These are phyloP conservation scores for Septoria petroselini DNA, from an alignment of 2,329 filamentous ascomycete species.

Conservation along the genomic window DNA sequence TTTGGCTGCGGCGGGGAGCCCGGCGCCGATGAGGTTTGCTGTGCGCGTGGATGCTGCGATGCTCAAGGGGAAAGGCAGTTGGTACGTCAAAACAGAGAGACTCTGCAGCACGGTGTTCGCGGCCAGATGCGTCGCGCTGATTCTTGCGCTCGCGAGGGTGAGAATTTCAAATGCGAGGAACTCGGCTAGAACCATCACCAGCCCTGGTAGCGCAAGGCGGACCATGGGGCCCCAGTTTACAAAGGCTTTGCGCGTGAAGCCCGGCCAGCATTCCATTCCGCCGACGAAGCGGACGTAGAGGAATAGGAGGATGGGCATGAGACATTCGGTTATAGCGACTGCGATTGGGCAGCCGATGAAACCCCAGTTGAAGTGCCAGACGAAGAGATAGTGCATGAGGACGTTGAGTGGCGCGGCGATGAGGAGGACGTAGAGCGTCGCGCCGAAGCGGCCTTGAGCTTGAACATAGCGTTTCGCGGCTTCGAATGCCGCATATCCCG, in stretches of 20 bases:
- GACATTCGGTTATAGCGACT: slow-evolving; percentile 69
- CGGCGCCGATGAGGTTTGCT: slow-evolving; percentile 87
- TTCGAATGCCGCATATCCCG: slow-evolving; percentile 74
- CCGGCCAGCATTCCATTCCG: slow-evolving; percentile 76
- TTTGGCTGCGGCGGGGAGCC: slow-evolving; percentile 74
- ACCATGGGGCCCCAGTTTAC: slow-evolving; percentile 82
- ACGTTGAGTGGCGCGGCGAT: slow-evolving; percentile 80
- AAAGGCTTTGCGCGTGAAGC: slow-evolving; percentile 67
- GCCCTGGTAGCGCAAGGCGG: slow-evolving; percentile 77
- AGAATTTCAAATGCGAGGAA: slow-evolving; percentile 83
- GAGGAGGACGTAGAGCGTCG: slow-evolving; percentile 77
- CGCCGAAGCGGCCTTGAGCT: slow-evolving; percentile 80
- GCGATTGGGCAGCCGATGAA: slow-evolving; percentile 80
- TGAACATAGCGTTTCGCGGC: slow-evolving; percentile 81
- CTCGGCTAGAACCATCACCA: slow-evolving; percentile 92
- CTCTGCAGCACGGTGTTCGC: slow-evolving; percentile 84
- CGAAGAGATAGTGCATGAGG: slow-evolving; percentile 75
- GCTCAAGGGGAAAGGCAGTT: slow-evolving; percentile 86
- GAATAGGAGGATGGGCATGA: slow-evolving; percentile 70
- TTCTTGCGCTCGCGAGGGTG: slow-evolving; percentile 75
- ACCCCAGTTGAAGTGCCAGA: slow-evolving; percentile 62
- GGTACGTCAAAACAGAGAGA: slow-evolving; percentile 75
- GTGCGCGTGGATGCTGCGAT: slow-evolving; percentile 86
- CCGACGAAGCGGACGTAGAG: slow-evolving; percentile 70
- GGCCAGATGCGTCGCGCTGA: slow-evolving; percentile 75